Conservation (phyloP, 805 yeast genomes). For the Danielia oregonensis region DNA sequence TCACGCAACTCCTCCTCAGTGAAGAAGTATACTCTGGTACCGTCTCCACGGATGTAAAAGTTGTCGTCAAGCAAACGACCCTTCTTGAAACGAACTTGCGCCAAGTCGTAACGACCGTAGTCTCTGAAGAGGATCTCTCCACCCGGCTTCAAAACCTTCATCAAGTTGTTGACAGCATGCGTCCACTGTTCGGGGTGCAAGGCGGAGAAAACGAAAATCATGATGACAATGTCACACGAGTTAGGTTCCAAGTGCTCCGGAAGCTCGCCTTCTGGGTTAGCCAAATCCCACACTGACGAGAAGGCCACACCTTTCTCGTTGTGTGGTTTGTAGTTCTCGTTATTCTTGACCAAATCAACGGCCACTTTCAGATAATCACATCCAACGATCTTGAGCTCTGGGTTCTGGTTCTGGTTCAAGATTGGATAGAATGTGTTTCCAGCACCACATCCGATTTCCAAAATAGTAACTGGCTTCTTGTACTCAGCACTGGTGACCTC, state of each 20-base stretch:
- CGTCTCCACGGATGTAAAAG: conserved; percentile 96
- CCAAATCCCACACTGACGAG: conserved; percentile 94
- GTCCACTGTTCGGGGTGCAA: conserved; percentile 89
- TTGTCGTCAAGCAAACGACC: conserved; percentile 84
- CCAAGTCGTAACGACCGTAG: conserved; percentile 93
- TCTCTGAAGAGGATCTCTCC: conserved; percentile 88
- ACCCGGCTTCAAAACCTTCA: conserved; percentile 82
- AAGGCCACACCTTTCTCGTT: conserved; percentile 49
- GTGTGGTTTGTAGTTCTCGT: conserved; percentile 56
- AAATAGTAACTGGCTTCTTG: conserved; percentile 65
- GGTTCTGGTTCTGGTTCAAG: conserved; percentile 75
- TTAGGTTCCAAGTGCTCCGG: conserved; percentile 83
- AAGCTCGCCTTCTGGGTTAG: conserved; percentile 64
- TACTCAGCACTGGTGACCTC: conserved; percentile 66
- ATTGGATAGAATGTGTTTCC: conserved; percentile 96
- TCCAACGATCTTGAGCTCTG: conserved; percentile 68
- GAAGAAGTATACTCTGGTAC: conserved; percentile 95
- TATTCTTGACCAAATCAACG: conserved; percentile 72
- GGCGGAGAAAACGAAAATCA: conserved; percentile 93
- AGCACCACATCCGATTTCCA: conserved; percentile 98
- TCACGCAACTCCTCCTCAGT: conserved; percentile 85
- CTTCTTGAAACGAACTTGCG: conserved; percentile 90
- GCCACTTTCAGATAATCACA: conserved; percentile 91
- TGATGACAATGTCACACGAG: conserved; percentile 86
- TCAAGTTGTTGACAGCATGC: conserved; percentile 68